Conservation (phyloP, 2,329 filamentous ascomycete genomes). For the Fusarium subglutinans region DNA sequence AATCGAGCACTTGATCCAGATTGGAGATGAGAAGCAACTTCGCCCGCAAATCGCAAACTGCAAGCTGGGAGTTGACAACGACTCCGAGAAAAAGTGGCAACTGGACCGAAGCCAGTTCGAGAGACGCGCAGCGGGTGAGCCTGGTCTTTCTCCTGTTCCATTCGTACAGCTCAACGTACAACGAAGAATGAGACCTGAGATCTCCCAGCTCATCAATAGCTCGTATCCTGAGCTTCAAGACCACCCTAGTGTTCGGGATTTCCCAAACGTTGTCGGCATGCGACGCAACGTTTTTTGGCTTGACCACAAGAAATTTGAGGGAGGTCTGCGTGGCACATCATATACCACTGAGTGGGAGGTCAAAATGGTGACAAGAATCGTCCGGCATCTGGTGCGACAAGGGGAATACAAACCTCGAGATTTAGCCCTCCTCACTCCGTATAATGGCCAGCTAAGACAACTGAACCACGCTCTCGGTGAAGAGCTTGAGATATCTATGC, state of each 20-base stretch:
- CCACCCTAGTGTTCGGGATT: conserved; percentile 29
- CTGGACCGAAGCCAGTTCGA: conserved; percentile 52
- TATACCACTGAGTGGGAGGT: no score
- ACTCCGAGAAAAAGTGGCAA: not conserved
- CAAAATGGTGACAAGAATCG: no score
- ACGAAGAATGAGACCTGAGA: conserved; percentile 71
- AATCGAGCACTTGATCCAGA: no score
- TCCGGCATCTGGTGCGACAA: not conserved
- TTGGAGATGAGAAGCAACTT: no score
- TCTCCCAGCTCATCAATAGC: conserved; percentile 67
- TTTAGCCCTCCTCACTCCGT: not conserved
- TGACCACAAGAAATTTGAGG: not conserved
- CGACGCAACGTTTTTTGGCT: not conserved
- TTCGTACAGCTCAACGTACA: conserved; percentile 63
- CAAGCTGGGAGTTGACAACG: no score
- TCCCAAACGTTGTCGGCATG: not conserved
- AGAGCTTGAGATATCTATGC: not conserved
- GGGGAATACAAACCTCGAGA: not conserved
- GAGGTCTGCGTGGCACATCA: no score
- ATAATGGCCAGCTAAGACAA: not conserved
- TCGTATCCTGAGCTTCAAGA: conserved; percentile 68
- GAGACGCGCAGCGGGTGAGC: conserved; percentile 43
- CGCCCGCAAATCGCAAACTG: no score
- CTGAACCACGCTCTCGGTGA: not conserved
- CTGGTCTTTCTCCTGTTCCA: conserved; percentile 37